phyloP scores from a whole-genome alignment of 345 rosid genomes.

The Salix exigua region DNA sequence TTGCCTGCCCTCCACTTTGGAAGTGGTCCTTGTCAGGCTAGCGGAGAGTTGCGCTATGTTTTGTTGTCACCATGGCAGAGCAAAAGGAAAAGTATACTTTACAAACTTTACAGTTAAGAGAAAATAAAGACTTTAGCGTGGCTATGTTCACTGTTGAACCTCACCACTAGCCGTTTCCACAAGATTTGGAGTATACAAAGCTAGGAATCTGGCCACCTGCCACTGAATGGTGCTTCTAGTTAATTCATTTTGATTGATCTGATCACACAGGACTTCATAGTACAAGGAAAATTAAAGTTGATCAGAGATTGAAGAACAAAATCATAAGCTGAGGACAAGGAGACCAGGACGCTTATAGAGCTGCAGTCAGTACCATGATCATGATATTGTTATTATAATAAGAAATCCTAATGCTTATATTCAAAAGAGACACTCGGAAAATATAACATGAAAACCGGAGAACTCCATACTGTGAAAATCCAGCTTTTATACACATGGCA shows the following conservation, averaged over 20 bases:
- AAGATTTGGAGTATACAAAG: not conserved
- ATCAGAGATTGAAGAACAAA: not conserved
- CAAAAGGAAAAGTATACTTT: not conserved
- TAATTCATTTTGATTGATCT: not conserved
- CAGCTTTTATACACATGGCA: conserved; percentile 23
- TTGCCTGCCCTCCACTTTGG: not conserved
- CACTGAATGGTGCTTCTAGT: not conserved
- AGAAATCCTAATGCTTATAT: not conserved
- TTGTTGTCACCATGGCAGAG: not conserved
- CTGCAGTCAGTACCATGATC: not conserved
- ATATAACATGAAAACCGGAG: conserved; percentile 12
- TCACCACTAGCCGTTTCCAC: not conserved
- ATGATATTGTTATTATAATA: not conserved
- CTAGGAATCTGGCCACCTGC: not conserved
- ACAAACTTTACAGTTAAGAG: not conserved
- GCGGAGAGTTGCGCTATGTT: not conserved
- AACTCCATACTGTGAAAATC: conserved; percentile 17
- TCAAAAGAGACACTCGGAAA: not conserved
- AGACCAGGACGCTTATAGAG: not conserved
- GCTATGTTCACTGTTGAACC: not conserved
- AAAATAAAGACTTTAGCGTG: not conserved
- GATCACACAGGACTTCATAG: not conserved
- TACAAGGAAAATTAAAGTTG: not conserved
- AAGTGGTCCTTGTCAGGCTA: not conserved
- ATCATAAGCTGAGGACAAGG: not conserved